Percentiles rank a stretch among this genome's conserved stretches.
phyloP scores from a whole-genome alignment of 768 basidiomycete species.

The Trametes meyenii region DNA sequence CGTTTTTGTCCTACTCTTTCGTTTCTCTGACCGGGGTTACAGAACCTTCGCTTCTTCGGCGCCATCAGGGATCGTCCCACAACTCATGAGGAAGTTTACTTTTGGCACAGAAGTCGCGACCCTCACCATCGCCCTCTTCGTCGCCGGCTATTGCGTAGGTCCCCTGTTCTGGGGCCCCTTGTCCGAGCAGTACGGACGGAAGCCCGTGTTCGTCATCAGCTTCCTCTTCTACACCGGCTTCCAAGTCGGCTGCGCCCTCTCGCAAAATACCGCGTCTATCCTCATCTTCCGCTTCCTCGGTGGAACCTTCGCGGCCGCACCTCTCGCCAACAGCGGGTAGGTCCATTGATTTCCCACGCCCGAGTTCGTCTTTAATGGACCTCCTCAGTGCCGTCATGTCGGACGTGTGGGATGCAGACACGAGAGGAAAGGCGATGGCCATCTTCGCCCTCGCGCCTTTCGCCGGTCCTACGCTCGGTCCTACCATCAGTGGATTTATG shows the following conservation, averaged over 20 bases:
- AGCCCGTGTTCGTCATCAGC: slow-evolving; percentile 25
- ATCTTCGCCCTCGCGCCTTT: slow-evolving; percentile 54
- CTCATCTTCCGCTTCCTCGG: slow-evolving; percentile 74
- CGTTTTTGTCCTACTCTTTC: neutral
- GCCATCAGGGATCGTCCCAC: slow-evolving; percentile 50
- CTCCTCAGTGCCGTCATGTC: slow-evolving; percentile 31
- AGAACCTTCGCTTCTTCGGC: slow-evolving; percentile 69
- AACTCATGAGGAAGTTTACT: slow-evolving; percentile 49
- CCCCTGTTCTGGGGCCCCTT: slow-evolving; percentile 63
- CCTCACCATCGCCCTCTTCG: slow-evolving; percentile 63
- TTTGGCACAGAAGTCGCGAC: slow-evolving; percentile 54
- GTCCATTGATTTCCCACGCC: slow-evolving; percentile 16
- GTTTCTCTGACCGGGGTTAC: slow-evolving; percentile 41
- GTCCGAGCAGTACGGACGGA: slow-evolving; percentile 41
- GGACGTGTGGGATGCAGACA: slow-evolving; percentile 61
- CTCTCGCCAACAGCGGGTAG: slow-evolving; percentile 70
- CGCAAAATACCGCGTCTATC: slow-evolving; percentile 62
- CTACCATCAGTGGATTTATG: slow-evolving; percentile 42
- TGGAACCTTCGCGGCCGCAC: slow-evolving; percentile 69
- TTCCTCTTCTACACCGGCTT: slow-evolving; percentile 66
- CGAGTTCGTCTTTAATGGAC: slow-evolving; percentile 16
- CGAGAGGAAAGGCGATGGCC: slow-evolving; percentile 66
- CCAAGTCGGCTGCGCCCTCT: slow-evolving; percentile 64
- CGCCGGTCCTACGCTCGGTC: slow-evolving; percentile 55
- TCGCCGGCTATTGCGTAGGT: slow-evolving; percentile 67